Base-by-base conservation (phyloP, 129 eudicot species). In the Flaveria ramosissima region DNA sequence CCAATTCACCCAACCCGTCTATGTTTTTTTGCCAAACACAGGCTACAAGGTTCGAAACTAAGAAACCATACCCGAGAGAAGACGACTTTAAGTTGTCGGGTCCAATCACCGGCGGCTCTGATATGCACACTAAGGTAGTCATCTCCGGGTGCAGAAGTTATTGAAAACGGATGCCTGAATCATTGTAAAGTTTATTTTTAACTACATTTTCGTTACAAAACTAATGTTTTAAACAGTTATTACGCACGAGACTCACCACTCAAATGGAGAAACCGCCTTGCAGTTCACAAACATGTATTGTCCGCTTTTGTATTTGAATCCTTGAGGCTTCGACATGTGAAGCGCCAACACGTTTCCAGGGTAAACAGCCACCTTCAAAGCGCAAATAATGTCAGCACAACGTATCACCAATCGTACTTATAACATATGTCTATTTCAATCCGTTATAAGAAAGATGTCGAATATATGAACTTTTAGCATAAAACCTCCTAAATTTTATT, bases 281-380 rank as follows among this genome's bases (percentile, higher is more conserved):
- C 76, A 71, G 16, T 71, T 32, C 16, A 71, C 76, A 17, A 71
- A 71, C 76, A 71, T 71, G 64, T 71, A 71, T 71, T 71, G 76
- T 19, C 76, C 76, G 19, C 76, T 71, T 30, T 52, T 52, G 76
- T 71, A 71, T 52, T 36, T 17, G 41, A 71, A 71, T 36, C 47
- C 47, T 16, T 20, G 76, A 30, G 65, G 76, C 65, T 52, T 71
- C 1, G 65, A 51, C 76, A 71, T 71, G 56, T 71, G 76, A 32
- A 71, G 27, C 10, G 46, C 48, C 50, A 71, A 16, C 46, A 71
- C 63, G 13, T 71, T 71, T 16, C 64, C 65, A 6, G 76, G 64
- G 47, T 71, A 52, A 71, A 52, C 50, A n/a, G 71, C 71, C 24
- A 66, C 71, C 71, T 66, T 63, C 69, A 63, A 30, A 30, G 30